Conservation (phyloP, 106 monocot genomes). For the Allium cepa region DNA sequence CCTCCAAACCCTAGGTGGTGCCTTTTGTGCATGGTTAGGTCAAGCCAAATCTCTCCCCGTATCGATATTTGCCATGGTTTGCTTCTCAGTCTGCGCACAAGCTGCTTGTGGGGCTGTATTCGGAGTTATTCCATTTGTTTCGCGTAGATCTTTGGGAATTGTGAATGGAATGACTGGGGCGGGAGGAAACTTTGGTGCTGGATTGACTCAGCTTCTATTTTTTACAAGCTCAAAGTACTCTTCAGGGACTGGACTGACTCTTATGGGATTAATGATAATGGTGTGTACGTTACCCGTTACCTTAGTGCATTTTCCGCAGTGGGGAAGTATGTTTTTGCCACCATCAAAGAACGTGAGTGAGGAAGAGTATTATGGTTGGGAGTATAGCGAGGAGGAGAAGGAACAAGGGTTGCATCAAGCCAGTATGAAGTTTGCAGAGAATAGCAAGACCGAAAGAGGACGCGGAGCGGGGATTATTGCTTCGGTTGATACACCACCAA, state of each 20-base stretch:
- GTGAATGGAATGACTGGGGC: slow-evolving; percentile 2
- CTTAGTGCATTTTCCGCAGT: slow-evolving; percentile 4
- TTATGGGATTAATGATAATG: slow-evolving; percentile 4
- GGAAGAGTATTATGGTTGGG: background rate
- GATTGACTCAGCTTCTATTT: background rate
- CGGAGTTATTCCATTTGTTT: slow-evolving; percentile 4
- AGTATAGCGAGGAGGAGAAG: slow-evolving; percentile 5
- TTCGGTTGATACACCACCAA: background rate
- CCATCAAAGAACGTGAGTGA: background rate
- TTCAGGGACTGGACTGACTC: background rate
- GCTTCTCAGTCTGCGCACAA: slow-evolving; percentile 3
- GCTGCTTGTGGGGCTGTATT: slow-evolving; percentile 3
- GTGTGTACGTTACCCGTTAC: background rate
- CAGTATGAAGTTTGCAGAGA: slow-evolving; percentile 3
- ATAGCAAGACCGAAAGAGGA: background rate
- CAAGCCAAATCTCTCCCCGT: slow-evolving; percentile 1
- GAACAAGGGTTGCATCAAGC: background rate
- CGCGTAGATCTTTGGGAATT: background rate
- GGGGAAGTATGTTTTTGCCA: slow-evolving; percentile 5
- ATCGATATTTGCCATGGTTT: slow-evolving; percentile 4
- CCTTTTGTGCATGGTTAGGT: slow-evolving; percentile 1
- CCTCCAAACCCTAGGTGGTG: slow-evolving; percentile 1
- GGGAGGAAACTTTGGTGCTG: slow-evolving; percentile 4
- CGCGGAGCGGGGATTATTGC: background rate
- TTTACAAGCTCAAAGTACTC: slow-evolving; percentile 1